Percentiles rank a stretch among this genome's conserved stretches.
phyloP scores from a whole-genome alignment of 1,139 yeast species.

The Protomyces gravidus region DNA sequence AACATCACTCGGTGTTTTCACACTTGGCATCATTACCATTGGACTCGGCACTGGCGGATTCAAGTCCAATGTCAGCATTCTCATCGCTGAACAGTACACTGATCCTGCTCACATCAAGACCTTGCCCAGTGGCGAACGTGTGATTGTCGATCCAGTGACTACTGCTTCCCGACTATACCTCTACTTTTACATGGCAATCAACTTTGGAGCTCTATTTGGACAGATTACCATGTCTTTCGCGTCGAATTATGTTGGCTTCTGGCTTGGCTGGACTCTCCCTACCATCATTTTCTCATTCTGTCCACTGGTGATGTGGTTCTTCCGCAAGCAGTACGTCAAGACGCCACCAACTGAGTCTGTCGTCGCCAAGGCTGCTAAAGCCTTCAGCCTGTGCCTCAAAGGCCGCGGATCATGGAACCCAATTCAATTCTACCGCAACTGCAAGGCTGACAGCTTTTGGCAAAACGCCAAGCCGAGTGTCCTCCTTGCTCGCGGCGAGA shows the following conservation, averaged over 20 bases:
- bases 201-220: slow-evolving; percentile 72
- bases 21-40: slow-evolving; percentile 59
- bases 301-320: slow-evolving; percentile 52
- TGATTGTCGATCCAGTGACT: slow-evolving; percentile 64
- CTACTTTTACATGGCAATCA: slow-evolving; percentile 74
- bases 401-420: slow-evolving; percentile 46
- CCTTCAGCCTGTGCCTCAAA: slow-evolving; percentile 5
- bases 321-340: slow-evolving; percentile 56
- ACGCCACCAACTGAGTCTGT: slow-evolving; percentile 63
- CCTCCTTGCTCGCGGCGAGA: background rate
- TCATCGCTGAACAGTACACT: slow-evolving; percentile 71
- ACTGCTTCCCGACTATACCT: slow-evolving; percentile 72
- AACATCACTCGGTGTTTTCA: slow-evolving; percentile 51
- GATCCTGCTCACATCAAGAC: slow-evolving; percentile 57
- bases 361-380: slow-evolving; percentile 53
- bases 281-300: slow-evolving; percentile 62
- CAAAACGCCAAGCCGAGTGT: slow-evolving; percentile 36
- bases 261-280: slow-evolving; percentile 70
- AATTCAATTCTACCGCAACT: slow-evolving; percentile 49
- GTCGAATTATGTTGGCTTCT: slow-evolving; percentile 58
- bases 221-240: slow-evolving; percentile 74
- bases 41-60: slow-evolving; percentile 82
- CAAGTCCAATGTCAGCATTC: slow-evolving; percentile 71
- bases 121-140: slow-evolving; percentile 58
- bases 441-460: slow-evolving; percentile 57